Evolutionary conservation across 208 protist species (phyloP).

Genomic region (Novymonas esmeraldas): DNA sequence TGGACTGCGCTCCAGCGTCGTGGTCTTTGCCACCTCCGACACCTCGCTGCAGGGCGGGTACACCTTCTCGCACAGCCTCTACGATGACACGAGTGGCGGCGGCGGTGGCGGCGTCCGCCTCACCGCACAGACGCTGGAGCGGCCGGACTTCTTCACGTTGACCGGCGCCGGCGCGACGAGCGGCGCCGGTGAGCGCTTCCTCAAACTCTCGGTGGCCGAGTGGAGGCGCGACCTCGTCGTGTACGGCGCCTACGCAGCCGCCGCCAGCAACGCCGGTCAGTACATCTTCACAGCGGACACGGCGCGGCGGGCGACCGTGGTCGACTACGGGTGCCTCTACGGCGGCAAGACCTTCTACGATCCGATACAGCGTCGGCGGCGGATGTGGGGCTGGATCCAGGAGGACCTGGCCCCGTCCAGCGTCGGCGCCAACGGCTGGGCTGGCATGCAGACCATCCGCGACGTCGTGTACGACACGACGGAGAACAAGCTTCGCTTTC

Average conservation of each 20-base stretch:
- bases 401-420: conserved; percentile 12
- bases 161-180: neutral
- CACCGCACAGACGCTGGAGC: conserved; percentile 7
- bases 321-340: conserved; percentile 33
- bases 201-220: conserved; percentile 31
- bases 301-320: conserved; percentile 1
- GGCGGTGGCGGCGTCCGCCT: neutral
- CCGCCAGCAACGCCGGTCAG: neutral
- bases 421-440: conserved; percentile 22
- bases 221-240: conserved; percentile 21
- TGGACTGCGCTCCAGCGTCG: conserved; percentile 18
- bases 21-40: conserved; percentile 37
- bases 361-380: conserved; percentile 12
- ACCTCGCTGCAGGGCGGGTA: conserved; percentile 35
- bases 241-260: conserved; percentile 21
- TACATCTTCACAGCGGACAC: conserved; percentile 12
- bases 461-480: conserved; percentile 27
- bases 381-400: conserved; percentile 19
- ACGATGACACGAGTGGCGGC: conserved; percentile 20
- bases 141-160: conserved; percentile 37
- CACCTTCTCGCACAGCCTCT: conserved; percentile 39
- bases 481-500: conserved; percentile 19
- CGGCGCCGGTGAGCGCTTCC: conserved; percentile 2
- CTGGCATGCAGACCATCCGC: conserved; percentile 25
- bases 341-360: conserved; percentile 36